Evolutionary conservation across 257 asterid species (phyloP).

Genomic region (Solanum microdontum): DNA sequence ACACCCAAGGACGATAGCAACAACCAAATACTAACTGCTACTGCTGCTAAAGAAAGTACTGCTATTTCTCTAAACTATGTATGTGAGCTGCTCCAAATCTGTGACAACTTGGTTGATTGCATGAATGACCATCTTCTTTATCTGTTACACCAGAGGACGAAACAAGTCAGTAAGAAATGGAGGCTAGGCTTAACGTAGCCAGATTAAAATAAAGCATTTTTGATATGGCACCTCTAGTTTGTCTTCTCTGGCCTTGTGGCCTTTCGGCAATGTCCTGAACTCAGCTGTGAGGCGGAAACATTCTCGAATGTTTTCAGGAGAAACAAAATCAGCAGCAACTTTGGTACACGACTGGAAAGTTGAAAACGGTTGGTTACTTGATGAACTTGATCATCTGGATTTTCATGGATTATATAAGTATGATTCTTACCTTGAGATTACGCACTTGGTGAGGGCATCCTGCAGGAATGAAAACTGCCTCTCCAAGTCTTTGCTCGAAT

Average conservation of each 20-base stretch:
- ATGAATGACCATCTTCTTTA: conserved; percentile 82
- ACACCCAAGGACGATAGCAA: background rate
- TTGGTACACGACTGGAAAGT: conserved; percentile 79
- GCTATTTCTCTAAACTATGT: background rate
- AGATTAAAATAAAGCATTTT: background rate
- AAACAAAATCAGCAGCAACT: conserved; percentile 87
- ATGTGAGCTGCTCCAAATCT: conserved; percentile 43
- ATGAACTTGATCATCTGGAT: background rate
- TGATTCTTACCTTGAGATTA: conserved; percentile 58
- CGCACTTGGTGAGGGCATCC: conserved; percentile 99
- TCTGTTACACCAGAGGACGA: conserved; percentile 27
- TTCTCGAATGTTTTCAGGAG: conserved; percentile 80
- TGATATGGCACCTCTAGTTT: conserved; percentile 65
- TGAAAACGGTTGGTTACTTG: background rate
- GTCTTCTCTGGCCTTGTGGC: conserved; percentile 89
- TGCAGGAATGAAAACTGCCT: conserved; percentile 93
- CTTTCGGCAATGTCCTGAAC: conserved; percentile 72
- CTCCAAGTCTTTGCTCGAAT: conserved; percentile 78
- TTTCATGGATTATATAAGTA: background rate
- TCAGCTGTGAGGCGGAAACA: conserved; percentile 72
- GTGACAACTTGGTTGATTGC: conserved; percentile 51
- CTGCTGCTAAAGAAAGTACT: background rate
- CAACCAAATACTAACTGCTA: background rate
- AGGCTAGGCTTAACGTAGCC: background rate
- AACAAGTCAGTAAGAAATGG: background rate